phyloP scores from a whole-genome alignment of 2,329 filamentous ascomycete genomes.

The Xenoacremonium recifei region DNA sequence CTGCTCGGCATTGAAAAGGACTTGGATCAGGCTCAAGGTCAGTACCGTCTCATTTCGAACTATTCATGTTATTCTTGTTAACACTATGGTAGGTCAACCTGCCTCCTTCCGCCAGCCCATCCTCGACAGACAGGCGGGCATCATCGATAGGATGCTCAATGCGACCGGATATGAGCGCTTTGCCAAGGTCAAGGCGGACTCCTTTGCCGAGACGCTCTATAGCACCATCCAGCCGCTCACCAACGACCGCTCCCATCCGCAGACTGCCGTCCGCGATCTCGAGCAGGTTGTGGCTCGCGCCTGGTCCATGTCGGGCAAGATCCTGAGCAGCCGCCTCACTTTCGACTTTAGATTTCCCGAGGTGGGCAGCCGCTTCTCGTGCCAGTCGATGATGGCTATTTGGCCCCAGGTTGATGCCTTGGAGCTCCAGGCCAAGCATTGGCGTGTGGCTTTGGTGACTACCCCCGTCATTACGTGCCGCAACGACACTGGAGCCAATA shows the following conservation, averaged over 20 bases:
- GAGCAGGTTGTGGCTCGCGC: constrained; percentile 39
- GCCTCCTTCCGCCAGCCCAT: constrained; percentile 37
- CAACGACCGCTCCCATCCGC: constrained; percentile 32
- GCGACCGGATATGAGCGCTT: constrained; percentile 29
- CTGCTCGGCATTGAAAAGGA: constrained; percentile 37
- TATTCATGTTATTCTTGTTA: constrained; percentile 1
- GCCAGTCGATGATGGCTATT: constrained; percentile 46
- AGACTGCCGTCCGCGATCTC: constrained; percentile 42
- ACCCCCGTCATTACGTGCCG: constrained; percentile 55
- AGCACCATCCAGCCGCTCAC: constrained; percentile 39
- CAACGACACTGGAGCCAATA: constrained; percentile 47
- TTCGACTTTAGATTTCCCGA: constrained; percentile 52
- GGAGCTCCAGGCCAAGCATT: constrained; percentile 49
- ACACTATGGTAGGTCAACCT: constrained; percentile 29
- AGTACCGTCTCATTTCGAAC: constrained; percentile 3
- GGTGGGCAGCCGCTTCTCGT: constrained; percentile 47
- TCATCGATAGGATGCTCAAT: constrained; percentile 38
- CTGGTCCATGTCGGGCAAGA: constrained; percentile 45
- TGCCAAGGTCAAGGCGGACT: constrained; percentile 34
- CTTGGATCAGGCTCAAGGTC: constrained; percentile 34
- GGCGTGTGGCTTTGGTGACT: constrained; percentile 51
- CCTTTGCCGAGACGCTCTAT: constrained; percentile 41
- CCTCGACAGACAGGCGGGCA: constrained; percentile 35
- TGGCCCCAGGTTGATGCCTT: constrained; percentile 40
- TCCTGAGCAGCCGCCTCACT: constrained; percentile 43